Base-by-base conservation (phyloP, 768 basidiomycete genomes). In the Lentinula sp. region DNA sequence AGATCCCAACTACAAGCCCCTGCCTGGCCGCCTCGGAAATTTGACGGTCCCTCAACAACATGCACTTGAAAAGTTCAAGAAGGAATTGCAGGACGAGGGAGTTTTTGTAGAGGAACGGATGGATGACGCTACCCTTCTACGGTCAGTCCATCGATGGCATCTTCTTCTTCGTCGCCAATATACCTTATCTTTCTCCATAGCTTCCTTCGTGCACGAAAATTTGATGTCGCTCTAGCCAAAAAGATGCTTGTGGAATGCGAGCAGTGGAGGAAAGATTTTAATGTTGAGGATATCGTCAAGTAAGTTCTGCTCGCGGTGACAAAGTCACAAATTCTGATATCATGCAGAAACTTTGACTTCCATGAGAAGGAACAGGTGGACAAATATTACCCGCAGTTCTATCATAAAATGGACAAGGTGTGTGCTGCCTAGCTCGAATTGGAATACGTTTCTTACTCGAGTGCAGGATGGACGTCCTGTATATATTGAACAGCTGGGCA, bases 371-470 rank as follows among this genome's bases (percentile, higher is more conserved):
- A 73, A 41, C 81, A 85, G 66, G 95, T 98, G 7, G 85, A 94
- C 80, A 90, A 91, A 76, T 93, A 90, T 68, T 98, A 97, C 69
- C 95, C 95, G 2, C 94, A 96, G 68, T 97, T 84, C 74, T 97
- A 98, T 73, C 96, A 98, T 79, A 95, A 93, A 78, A 90, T 80
- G 66, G 96, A 98, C 81, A 94, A 88, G 81, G 93, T 93, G 59
- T 42, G 78, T 54, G 28, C 33, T 46, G 33, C 18, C 42, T 41
- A 15, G 3, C 39, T 28, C 52, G 37, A 39, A 4, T 6, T 43
- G 42, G 55, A 42, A 53, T 50, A 10, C 7, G 35, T 39, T 23
- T 16, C 23, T 65, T 36, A 52, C 57, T 10, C 32, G 32, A 56
- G 6, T 18, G 9, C 68, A 95, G 92, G 95, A 97, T 66, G 96